These are phyloP conservation scores for Thraustotheca clavata DNA, from an alignment of 352 stramenopile species.

Conservation along the genomic window DNA sequence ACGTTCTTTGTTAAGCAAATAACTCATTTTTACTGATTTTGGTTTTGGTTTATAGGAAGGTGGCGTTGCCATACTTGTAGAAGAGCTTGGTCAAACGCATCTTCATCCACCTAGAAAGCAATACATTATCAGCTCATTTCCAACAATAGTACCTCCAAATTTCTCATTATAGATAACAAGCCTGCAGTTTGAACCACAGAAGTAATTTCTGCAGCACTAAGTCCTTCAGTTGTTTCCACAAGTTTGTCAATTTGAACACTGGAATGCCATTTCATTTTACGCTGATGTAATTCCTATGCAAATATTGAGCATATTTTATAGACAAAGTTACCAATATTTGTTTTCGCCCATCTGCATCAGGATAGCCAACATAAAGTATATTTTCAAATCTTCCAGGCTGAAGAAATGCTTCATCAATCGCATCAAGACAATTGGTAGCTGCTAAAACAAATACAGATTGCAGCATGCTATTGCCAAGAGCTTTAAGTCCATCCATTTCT, in stretches of 20 bases:
- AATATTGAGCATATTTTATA: not conserved
- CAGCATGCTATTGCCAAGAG: constrained; percentile 23
- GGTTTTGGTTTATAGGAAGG: no score
- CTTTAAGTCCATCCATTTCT: constrained; percentile 67
- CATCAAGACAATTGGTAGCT: constrained; percentile 63
- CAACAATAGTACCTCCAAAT: not conserved
- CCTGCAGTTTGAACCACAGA: constrained; percentile 14
- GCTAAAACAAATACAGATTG: constrained; percentile 71
- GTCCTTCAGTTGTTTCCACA: constrained; percentile 44
- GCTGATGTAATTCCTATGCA: not conserved
- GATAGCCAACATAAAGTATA: constrained; percentile 63
- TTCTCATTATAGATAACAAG: not conserved
- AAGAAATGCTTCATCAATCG: constrained; percentile 72
- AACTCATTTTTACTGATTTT: no score
- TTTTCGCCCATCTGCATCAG: constrained; percentile 36
- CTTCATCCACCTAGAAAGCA: not conserved
- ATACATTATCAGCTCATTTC: not conserved
- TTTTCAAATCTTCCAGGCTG: constrained; percentile 82
- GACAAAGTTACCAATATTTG: constrained; percentile 49
- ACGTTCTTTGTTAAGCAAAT: not conserved
- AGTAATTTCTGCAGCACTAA: constrained; percentile 41
- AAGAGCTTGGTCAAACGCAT: not conserved
- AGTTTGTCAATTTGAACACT: constrained; percentile 42
- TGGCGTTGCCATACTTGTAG: constrained; percentile 10
- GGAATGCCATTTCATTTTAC: constrained; percentile 53